Evolutionary conservation across 192 early-diverging fungal species (phyloP).

Genomic region (Chytriomyces confervae): DNA sequence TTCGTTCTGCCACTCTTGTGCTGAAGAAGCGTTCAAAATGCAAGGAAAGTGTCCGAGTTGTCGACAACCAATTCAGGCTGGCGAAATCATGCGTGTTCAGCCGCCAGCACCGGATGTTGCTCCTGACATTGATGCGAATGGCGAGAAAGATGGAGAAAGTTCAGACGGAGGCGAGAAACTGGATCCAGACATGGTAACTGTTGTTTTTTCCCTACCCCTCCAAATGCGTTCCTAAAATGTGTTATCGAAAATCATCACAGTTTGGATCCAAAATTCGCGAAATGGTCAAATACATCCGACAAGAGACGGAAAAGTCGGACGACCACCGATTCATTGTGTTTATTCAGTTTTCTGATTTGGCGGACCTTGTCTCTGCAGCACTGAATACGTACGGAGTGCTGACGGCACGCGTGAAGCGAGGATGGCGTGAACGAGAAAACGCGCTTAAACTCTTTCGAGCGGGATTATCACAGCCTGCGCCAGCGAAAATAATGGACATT

Average conservation of each 20-base stretch:
- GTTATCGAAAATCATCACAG: background rate
- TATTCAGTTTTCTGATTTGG: conserved; percentile 23
- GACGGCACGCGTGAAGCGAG: conserved; percentile 6
- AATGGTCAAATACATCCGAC: conserved; percentile 9
- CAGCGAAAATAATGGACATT: too few species aligned
- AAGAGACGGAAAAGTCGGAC: background rate
- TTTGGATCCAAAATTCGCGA: conserved; percentile 33
- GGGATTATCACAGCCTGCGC: background rate
- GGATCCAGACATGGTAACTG: conserved; percentile 18
- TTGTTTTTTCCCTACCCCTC: background rate
- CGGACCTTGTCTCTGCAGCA: conserved; percentile 15
- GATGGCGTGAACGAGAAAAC: conserved; percentile 8
- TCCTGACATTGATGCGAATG: background rate
- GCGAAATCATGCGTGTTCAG: background rate
- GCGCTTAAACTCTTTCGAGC: conserved; percentile 12
- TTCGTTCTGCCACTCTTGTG: conserved; percentile 11
- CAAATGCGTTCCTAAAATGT: too few species aligned
- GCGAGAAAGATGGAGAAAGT: background rate
- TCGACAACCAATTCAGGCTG: background rate
- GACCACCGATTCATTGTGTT: conserved; percentile 17
- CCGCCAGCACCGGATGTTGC: background rate
- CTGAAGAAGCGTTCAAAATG: conserved; percentile 1
- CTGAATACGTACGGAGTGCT: conserved; percentile 4
- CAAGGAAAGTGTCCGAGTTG: conserved; percentile 9
- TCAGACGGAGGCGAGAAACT: background rate